phyloP scores from a whole-genome alignment of 768 basidiomycete genomes.

The Pilatotrama ljubarskyi region DNA sequence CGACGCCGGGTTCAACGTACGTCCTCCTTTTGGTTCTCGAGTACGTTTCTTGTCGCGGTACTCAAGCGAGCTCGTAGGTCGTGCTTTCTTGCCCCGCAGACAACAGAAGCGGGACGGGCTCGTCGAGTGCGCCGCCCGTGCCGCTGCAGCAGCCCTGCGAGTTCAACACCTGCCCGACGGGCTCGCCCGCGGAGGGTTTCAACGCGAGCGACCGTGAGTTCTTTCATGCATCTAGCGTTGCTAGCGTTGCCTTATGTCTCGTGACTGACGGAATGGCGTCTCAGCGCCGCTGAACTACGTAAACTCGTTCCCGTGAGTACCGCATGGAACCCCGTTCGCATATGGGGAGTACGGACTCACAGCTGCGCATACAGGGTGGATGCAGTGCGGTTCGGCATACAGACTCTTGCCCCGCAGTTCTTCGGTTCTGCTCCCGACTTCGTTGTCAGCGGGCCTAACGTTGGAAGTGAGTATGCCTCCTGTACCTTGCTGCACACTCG shows the following conservation, averaged over 20 bases:
- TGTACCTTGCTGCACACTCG: not conserved
- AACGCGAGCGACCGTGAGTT: conserved; percentile 42
- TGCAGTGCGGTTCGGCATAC: conserved; percentile 39
- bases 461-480: conserved; percentile 22
- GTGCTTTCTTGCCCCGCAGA: conserved; percentile 49
- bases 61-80: conserved; percentile 30
- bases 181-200: conserved; percentile 44
- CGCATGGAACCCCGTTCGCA: not conserved
- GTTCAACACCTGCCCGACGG: conserved; percentile 42
- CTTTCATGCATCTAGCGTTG: too few relatives aligned
- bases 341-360: not conserved
- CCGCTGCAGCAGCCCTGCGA: conserved; percentile 39
- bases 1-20: conserved; percentile 40
- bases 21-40: conserved; percentile 9
- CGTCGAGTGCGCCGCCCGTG: conserved; percentile 37
- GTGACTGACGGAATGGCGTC: not conserved
- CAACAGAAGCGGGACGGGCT: conserved; percentile 49
- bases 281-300: conserved; percentile 44
- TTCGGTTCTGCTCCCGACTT: conserved; percentile 38
- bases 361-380: conserved; percentile 33
- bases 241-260: too few relatives aligned
- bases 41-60: not conserved
- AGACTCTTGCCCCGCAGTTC: conserved; percentile 38
- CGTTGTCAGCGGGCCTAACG: conserved; percentile 40
- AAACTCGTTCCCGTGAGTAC: conserved; percentile 40